A percentile compares a stretch with the other conserved stretches of the same genome.
Evolutionary conservation across 2,329 filamentous ascomycete genomes (phyloP).

Genomic region (Fusarium penzigii): DNA sequence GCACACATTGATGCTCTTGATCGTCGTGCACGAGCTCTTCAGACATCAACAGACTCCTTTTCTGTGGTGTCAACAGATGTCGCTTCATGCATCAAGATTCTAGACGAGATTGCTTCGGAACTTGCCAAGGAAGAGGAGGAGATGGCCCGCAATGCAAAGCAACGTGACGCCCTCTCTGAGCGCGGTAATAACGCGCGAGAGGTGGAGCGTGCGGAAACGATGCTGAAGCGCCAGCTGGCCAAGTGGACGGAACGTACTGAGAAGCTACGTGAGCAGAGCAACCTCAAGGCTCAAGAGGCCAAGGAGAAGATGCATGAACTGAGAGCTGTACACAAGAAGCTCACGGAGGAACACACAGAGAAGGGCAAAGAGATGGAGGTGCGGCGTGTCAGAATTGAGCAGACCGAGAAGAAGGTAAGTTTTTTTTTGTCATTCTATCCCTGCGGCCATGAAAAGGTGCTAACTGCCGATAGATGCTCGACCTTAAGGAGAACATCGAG

Average conservation of each 20-base stretch:
- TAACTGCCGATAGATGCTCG: conserved; percentile 72
- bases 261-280: conserved; percentile 76
- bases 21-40: conserved; percentile 81
- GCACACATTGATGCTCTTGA: conserved; percentile 85
- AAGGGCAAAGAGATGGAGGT: conserved; percentile 92
- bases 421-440: background rate
- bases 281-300: conserved; percentile 77
- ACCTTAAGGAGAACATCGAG: conserved; percentile 96
- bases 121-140: conserved; percentile 91
- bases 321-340: conserved; percentile 72
- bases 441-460: conserved; percentile 2
- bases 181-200: conserved; percentile 87
- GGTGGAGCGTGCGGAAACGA: conserved; percentile 82
- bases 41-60: conserved; percentile 91
- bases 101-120: conserved; percentile 85
- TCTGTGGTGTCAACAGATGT: conserved; percentile 82
- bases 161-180: conserved; percentile 85
- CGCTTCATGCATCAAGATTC: conserved; percentile 80
- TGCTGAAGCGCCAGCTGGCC: conserved; percentile 79
- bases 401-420: conserved; percentile 94
- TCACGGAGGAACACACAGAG: conserved; percentile 82
- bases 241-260: conserved; percentile 89
- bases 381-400: conserved; percentile 89
- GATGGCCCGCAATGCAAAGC: conserved; percentile 73
- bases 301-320: conserved; percentile 91